phyloP scores from a whole-genome alignment of 164 flowering plant genomes.

The Vitis cinerea region DNA sequence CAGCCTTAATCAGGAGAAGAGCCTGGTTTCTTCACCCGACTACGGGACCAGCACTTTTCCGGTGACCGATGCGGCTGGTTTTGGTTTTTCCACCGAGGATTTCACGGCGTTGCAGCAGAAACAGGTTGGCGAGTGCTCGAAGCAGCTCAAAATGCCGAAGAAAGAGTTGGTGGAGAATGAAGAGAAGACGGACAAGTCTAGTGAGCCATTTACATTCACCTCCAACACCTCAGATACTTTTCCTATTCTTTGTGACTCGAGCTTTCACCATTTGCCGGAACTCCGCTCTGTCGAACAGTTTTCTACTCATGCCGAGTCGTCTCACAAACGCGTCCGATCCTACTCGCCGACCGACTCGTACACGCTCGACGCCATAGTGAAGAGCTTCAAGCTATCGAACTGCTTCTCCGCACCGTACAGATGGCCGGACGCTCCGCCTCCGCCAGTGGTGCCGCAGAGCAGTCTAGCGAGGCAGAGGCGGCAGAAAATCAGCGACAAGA shows the following conservation, averaged over 20 bases:
- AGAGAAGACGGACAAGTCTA: no score
- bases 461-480: conserved; percentile 32
- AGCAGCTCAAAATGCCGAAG: conserved; percentile 4
- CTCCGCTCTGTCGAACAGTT: conserved; percentile 20
- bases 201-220: not conserved
- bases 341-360: conserved; percentile 5
- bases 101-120: not conserved
- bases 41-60: not conserved
- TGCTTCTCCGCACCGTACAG: not conserved
- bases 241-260: not conserved
- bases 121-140: not conserved
- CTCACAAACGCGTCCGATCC: conserved; percentile 11
- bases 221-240: not conserved
- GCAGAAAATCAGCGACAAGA: conserved; percentile 45
- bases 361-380: conserved; percentile 21
- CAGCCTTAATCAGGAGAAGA: no score
- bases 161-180: not conserved
- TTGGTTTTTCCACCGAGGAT: not conserved
- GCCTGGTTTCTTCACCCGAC: no score
- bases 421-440: not conserved
- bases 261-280: conserved; percentile 15
- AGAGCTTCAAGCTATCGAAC: not conserved
- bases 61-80: not conserved
- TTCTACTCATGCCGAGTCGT: conserved; percentile 3
- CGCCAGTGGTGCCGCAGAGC: conserved; percentile 10